Base-by-base conservation (phyloP, 257 asterid genomes). In the Penstemon newberryi region DNA sequence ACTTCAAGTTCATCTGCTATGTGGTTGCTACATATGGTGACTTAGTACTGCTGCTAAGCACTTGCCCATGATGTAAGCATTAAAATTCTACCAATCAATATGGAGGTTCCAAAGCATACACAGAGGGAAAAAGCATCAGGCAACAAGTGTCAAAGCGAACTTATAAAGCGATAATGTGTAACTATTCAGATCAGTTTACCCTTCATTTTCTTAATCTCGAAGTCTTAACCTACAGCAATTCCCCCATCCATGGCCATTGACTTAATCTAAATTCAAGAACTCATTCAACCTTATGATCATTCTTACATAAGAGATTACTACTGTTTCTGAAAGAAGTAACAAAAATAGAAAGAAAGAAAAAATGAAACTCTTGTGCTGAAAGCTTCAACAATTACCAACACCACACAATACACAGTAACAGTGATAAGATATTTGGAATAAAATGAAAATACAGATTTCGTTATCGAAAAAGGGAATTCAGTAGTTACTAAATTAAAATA, bases 401-500 rank as follows among this genome's bases (percentile, higher is more conserved):
- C 13, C 4, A 36, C 62, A 58, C 45, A 55, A 43, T 36, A 62
- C 7, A 57, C 33, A 19, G 51, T 5, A 52, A 53, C 46, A 57
- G 18, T 5, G 5, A 65, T 55, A 46, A 15, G 50, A 49, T 39
- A 25, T 70, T 51, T 45, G 44, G 55, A 57, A 56, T 42, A 58
- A 62, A 25, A 64, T 57, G 47, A 45, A n/a, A 15, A 56, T 11
- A 52, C 36, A 53, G 59, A 46, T 64, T 54, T 5, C 18, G 11
- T 10, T 15, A 15, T 33, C 3, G 47, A 13, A 66, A 55, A n/a
- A 4, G 6, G 63, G 8, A 7, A 44, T 50, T 36, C n/a, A 38
- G 74, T 56, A 72, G 80, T 64, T n/a, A 62, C 55, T 52, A 36
- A 57, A 56, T 47, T 6, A 41, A 67, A 51, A 62, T 49, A 39